Percentiles rank a stretch among this genome's conserved stretches.
Conservation (phyloP, 768 basidiomycete genomes). For the Lactarius hengduanensis region DNA sequence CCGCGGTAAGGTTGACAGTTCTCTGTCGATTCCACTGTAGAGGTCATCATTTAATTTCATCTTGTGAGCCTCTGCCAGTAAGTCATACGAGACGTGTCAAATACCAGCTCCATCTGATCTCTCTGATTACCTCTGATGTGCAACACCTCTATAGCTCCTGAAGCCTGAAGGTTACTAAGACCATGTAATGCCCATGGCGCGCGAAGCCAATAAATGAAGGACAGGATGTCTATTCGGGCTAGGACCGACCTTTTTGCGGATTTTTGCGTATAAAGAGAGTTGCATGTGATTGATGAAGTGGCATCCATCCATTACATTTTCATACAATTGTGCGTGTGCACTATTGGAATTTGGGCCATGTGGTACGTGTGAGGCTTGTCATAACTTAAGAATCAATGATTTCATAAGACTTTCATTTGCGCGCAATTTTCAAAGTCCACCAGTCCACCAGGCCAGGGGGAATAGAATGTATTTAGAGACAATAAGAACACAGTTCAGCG, state of each 20-base stretch:
- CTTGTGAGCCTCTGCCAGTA: not conserved
- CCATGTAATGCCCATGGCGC: not conserved
- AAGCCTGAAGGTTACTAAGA: not conserved
- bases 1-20: not conserved
- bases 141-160: not conserved
- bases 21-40: not conserved
- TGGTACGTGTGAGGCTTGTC: not conserved
- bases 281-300: not conserved
- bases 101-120: not conserved
- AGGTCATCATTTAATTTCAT: not conserved
- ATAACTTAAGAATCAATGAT: not conserved
- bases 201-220: not conserved
- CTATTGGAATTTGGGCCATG: not conserved
- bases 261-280: too few relatives aligned
- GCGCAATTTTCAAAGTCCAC: not conserved
- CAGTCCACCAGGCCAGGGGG: not conserved
- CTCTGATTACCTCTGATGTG: not conserved
- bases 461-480: not conserved
- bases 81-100: not conserved
- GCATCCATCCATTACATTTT: too few relatives aligned
- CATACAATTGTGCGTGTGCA: not conserved
- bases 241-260: not conserved
- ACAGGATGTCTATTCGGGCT: not conserved
- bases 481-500: not conserved
- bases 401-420: not conserved